These are phyloP conservation scores for Rhizodiscina lignyota DNA, from an alignment of 495 filamentous ascomycete species.

Conservation along the genomic window DNA sequence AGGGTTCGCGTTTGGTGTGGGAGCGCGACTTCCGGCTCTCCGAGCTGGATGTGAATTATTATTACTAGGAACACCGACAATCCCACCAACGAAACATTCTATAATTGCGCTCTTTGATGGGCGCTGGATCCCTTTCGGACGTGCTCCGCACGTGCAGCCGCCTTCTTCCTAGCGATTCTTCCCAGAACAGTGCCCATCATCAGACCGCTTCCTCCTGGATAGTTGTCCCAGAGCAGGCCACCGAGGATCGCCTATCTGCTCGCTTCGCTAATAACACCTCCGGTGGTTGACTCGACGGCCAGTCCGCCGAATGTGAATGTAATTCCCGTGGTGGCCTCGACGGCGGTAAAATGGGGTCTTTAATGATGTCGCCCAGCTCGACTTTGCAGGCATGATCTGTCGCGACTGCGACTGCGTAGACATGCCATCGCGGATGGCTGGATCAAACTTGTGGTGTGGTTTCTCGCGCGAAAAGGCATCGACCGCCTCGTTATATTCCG, in stretches of 20 bases:
- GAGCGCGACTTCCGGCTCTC: too few species aligned
- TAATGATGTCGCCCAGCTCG: neutral
- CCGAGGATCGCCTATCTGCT: neutral
- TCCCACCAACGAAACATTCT: too few species aligned
- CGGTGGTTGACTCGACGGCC: neutral
- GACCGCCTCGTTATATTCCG: neutral
- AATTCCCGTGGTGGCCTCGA: neutral
- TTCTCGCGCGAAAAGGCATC: neutral
- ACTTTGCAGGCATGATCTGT: neutral
- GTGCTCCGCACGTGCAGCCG: neutral
- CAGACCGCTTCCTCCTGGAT: neutral
- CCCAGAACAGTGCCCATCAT: neutral
- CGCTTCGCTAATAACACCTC: neutral
- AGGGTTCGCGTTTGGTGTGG: too few species aligned
- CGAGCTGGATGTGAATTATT: too few species aligned
- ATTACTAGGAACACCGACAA: too few species aligned
- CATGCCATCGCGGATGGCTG: neutral
- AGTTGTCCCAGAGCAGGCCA: neutral
- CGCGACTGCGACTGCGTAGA: neutral
- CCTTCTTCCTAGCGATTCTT: neutral
- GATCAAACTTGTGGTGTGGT: neutral
- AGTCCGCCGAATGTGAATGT: conserved; percentile 1
- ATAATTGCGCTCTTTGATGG: too few species aligned
- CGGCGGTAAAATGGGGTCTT: neutral
- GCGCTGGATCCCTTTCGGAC: too few species aligned